Base-by-base conservation (phyloP, 2,329 filamentous ascomycete genomes). In the Phoma sp. region DNA sequence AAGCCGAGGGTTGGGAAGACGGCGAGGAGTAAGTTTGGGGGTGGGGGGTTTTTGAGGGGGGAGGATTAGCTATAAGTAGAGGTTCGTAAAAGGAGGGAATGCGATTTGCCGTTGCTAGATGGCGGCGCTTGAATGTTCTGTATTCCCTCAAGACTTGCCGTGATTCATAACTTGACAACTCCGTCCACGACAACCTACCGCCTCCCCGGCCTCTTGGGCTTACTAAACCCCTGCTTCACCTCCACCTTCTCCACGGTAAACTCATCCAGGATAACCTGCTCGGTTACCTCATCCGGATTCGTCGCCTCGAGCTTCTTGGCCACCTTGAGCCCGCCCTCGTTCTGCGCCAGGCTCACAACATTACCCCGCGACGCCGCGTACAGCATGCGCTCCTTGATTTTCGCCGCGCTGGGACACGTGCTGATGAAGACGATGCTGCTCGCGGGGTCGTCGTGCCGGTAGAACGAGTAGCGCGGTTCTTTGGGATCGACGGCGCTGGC, bases 311-410 rank as follows among this genome's bases (percentile, higher is more conserved):
- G 75, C 72, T 84, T 88, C 83, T 91, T 92, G 53, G 85, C 86
- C 4, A 91, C 78, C 52, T 79, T 81, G 45, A 94, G 69, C 0
- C 86, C 87, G 1, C 85, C 88, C 62, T 91, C 85, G 32, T 76
- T 77, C 66, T 87, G 84, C 17, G 90, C 90, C 31, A 88, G 74
- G n/a, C 80, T 76, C 27, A 92, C 79, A 3, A 91, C 88, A 22
- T 80, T 79, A 25, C 78, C 77, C 64, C 85, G 80, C 55, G 81
- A 83, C 49, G 83, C 84, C 22, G 91, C 90, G 73, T 95, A 95
- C 69, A 95, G 76, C 91, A 96, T 96, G 61, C 90, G 83, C 76
- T 90, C 88, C 78, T 91, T 93, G 78, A 95, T 90, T 76, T 87
- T 90, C 47, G 82, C 85, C 25, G 80, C 84, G 0, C 84, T 79